Base-by-base conservation (phyloP, 2,329 filamentous ascomycete genomes). In the Plenodomus lindquistii region DNA sequence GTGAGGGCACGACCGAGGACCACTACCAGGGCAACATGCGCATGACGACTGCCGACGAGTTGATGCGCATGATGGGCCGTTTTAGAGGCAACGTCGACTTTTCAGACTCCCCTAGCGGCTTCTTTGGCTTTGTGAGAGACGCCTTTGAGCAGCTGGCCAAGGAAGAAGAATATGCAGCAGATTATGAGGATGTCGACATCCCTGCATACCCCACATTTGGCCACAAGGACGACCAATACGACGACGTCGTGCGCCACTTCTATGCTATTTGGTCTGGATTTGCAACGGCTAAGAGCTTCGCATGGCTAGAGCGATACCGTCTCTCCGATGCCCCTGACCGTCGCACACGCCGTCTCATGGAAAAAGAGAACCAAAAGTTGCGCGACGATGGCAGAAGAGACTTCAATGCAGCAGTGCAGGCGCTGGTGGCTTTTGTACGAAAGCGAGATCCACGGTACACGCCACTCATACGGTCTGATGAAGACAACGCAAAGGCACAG, bases 381-480 rank as follows among this genome's bases (percentile, higher is more conserved):
- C 83, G 94, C 43, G 92, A 97, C 17, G 88, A 93, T 44, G 91
- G 85, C 2, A 83, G 88, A 10, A 84, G 87, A 46, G 89, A 96
- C 57, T 97, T 96, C 76, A 97, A 97, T 72, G 91, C 96, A 52
- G 88, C 91, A 2, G 91, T 99, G 22, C 79, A 90, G 47, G 89
- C 91, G 6, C 80, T 99, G 11, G 88, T 97, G 2, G 81, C 85
- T 1, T 97, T 97, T 72, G 88, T 93, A 15, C 86, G 90, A 57
- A 97, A 96, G 75, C 84, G 94, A 27, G 94, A 99, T 67, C 91
- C 91, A 0, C 85, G 94, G 37, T 96, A 91, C 67, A 81, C 88
- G 5, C 82, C 85, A 20, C 93, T 91, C 60, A 83, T 80, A 0
- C 88, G 92, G 65, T 88, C 85, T 16, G 88, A 95, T 62, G 85